Base-by-base conservation (phyloP, 192 early-diverging fungal species). In the Gigaspora rosea region DNA sequence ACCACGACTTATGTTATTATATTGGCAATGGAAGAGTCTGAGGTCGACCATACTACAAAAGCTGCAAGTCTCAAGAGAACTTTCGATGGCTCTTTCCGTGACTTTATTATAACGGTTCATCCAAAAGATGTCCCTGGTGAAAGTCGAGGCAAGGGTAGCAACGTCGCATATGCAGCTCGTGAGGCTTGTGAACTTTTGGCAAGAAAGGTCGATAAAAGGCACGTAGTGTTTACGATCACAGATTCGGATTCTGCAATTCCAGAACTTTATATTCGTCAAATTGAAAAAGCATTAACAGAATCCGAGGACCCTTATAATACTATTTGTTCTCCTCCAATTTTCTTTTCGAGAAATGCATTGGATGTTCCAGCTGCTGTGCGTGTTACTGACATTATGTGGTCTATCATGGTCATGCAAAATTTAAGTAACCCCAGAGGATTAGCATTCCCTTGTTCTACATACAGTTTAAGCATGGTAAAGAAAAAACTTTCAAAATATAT, bases 181-280 rank as follows among this genome's bases (percentile, higher is more conserved):
- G 46, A 76, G 8, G 82, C 82, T 18, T 78, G 78, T 61, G 69
- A 71, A 46, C 67, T 79, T 57, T 46, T 81, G 59, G 73, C 79
- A 22, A 27, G 80, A 76, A 56, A 81, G 70, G 70, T 79, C 61
- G 87, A 78, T 84, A 87, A 83, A 82, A 82, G 77, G 49, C 84
- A 86, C 65, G 85, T 91, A 18, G 83, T 94, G 78, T 58, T 94
- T 10, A 94, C 92, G 7, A 85, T 94, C 2, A 87, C 90, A 71
- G 92, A 94, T 81, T 91, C 91, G 22, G 92, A 94, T 77, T 87
- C 91, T 41, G 84, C 83, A 63, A 88, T 94, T 77, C 87, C 92
- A n/a, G 90, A 91, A 73, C 86, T 93, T 69, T 94, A 91, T 78
- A 85, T 92, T 62, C 78, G 81, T 54, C 73, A 84, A 59, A 78